A percentile compares a stretch with the other conserved stretches of the same genome.
phyloP scores from a whole-genome alignment of 2,329 filamentous ascomycete genomes.

The Tricladium varicosporioides region DNA sequence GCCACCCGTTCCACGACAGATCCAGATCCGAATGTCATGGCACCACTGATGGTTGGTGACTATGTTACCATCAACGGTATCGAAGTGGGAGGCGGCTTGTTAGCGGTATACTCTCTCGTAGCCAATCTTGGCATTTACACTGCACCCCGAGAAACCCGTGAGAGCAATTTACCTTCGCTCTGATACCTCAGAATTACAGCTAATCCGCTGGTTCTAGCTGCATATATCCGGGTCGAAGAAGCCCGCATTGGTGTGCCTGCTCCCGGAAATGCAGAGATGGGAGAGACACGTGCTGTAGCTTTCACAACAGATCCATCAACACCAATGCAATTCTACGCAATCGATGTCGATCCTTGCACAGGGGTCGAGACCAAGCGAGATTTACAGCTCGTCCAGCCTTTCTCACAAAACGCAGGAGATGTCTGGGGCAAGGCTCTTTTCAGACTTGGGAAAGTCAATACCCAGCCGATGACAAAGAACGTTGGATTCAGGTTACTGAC shows the following conservation, averaged over 20 bases:
- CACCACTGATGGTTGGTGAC: constrained; percentile 40
- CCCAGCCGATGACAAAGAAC: constrained; percentile 39
- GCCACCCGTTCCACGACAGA: constrained; percentile 20
- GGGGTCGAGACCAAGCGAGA: constrained; percentile 37
- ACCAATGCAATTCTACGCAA: constrained; percentile 37
- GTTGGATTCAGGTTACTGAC: constrained; percentile 34
- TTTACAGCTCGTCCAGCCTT: constrained; percentile 30
- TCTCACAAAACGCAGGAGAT: constrained; percentile 25
- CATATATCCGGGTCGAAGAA: constrained; percentile 42
- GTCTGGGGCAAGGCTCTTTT: constrained; percentile 40
- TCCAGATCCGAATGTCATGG: constrained; percentile 39
- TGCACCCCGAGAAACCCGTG: constrained; percentile 29
- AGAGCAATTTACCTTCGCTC: neutral
- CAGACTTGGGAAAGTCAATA: constrained; percentile 29
- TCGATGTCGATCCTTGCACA: constrained; percentile 43
- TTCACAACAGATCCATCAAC: constrained; percentile 38
- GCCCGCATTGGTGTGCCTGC: constrained; percentile 41
- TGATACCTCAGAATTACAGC: neutral
- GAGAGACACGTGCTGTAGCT: constrained; percentile 30
- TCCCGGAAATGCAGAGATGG: constrained; percentile 35
- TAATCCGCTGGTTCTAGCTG: constrained; percentile 15
- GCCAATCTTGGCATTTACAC: constrained; percentile 39
- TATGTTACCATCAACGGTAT: constrained; percentile 41
- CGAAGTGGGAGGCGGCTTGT: constrained; percentile 28
- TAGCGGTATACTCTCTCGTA: constrained; percentile 37